Evolutionary conservation across 129 eudicot species (phyloP).

Genomic region (Cynara cardunculus): DNA sequence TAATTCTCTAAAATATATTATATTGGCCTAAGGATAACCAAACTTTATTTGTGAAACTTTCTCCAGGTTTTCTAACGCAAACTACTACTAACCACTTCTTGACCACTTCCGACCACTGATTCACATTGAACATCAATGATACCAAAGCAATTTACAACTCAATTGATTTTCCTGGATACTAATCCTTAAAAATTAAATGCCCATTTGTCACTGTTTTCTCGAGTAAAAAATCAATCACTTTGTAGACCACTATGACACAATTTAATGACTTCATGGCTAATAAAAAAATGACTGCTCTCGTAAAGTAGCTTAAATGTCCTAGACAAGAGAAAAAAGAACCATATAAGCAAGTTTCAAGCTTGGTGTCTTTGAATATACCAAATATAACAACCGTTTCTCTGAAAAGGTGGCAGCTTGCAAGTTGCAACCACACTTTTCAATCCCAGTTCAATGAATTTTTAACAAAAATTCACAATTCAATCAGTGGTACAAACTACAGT

Average conservation of each 20-base stretch:
- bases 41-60: not conserved
- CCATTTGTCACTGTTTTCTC: not conserved
- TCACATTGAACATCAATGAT: not conserved
- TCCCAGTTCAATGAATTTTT: not conserved
- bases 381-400: not conserved
- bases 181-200: not conserved
- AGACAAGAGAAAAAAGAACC: constrained; percentile 1
- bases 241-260: not conserved
- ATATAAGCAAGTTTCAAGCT: not conserved
- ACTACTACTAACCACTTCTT: not conserved
- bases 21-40: not conserved
- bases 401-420: not conserved
- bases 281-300: not conserved
- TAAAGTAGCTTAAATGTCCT: not conserved
- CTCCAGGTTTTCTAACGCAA: not conserved
- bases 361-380: not conserved
- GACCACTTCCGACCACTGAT: not conserved
- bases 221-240: not conserved
- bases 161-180: not conserved
- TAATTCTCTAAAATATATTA: not conserved
- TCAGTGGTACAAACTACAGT: not conserved
- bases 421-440: not conserved
- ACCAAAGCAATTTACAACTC: not conserved
- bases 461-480: constrained; percentile 2
- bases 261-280: not conserved